Conservation (phyloP, 805 yeast genomes). For the Kluyveromyces wickerhamii region DNA sequence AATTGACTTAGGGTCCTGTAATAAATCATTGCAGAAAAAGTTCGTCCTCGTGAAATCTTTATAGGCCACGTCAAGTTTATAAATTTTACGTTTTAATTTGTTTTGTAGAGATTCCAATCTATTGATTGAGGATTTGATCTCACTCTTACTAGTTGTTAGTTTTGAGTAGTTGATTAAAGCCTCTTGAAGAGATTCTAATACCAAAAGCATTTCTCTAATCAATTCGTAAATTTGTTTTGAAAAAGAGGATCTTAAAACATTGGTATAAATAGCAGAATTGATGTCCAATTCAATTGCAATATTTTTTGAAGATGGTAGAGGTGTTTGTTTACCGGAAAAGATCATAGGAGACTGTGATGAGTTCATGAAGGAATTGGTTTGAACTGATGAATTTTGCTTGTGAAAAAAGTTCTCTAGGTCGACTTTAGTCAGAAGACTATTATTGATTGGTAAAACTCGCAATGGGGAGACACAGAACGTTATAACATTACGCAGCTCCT, state of each 20-base stretch:
- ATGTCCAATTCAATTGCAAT: conserved; percentile 1
- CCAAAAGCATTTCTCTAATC: conserved; percentile 28
- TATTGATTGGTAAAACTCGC: conserved; percentile 32
- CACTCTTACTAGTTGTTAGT: background rate
- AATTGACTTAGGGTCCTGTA: conserved; percentile 30
- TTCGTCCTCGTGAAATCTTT: conserved; percentile 31
- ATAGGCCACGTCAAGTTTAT: conserved; percentile 30
- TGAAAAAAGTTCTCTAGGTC: conserved; percentile 16
- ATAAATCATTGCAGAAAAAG: conserved; percentile 30
- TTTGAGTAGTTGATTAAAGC: conserved; percentile 10
- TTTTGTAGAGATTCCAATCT: conserved; percentile 12
- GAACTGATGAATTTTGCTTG: background rate
- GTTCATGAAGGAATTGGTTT: background rate
- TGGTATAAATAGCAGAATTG: conserved; percentile 20
- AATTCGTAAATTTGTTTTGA: conserved; percentile 24
- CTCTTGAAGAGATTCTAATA: conserved; percentile 20
- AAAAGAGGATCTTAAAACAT: conserved; percentile 30
- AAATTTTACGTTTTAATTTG: conserved; percentile 25
- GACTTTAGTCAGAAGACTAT: conserved; percentile 15
- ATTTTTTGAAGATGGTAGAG: conserved; percentile 28
- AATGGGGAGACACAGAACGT: conserved; percentile 36
- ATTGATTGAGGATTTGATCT: conserved; percentile 4
- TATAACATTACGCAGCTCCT: conserved; percentile 35
- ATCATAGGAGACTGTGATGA: conserved; percentile 9
- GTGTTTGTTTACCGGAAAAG: conserved; percentile 24